Conservation (phyloP, 768 basidiomycete species). For the Fibroporia radiculosa region DNA sequence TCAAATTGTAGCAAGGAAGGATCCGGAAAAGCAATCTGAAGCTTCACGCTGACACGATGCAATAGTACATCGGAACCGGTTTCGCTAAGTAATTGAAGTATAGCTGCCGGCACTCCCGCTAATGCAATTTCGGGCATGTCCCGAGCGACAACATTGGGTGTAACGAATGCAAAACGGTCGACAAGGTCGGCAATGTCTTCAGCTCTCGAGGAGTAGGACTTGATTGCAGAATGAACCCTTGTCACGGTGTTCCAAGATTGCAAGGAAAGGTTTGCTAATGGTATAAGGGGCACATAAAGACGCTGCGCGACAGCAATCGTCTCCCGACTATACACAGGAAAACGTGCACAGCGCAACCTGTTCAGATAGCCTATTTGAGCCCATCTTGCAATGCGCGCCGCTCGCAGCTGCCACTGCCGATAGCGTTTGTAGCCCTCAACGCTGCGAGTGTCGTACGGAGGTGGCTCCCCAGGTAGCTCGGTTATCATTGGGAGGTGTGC, state of each 20-base stretch:
- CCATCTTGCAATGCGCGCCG: slow-evolving; percentile 53
- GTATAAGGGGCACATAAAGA: slow-evolving; percentile 35
- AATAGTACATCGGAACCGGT: slow-evolving; percentile 57
- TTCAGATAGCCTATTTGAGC: slow-evolving; percentile 69
- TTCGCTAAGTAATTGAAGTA: slow-evolving; percentile 13
- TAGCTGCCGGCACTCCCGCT: slow-evolving; percentile 27
- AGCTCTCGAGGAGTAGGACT: slow-evolving; percentile 56
- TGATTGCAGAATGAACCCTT: slow-evolving; percentile 41
- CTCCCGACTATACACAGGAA: slow-evolving; percentile 29
- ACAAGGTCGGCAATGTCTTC: slow-evolving; percentile 45
- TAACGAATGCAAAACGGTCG: slow-evolving; percentile 72
- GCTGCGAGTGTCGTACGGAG: slow-evolving; percentile 68
- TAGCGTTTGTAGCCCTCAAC: slow-evolving; percentile 59
- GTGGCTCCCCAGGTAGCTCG: slow-evolving; percentile 53
- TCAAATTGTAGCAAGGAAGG: slow-evolving; percentile 87
- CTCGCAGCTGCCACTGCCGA: slow-evolving; percentile 38
- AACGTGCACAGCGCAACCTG: slow-evolving; percentile 48
- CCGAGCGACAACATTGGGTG: slow-evolving; percentile 67
- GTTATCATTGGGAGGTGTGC: slow-evolving; percentile 42
- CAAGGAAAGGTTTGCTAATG: neutral
- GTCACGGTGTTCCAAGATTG: slow-evolving; percentile 37
- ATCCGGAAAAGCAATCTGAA: slow-evolving; percentile 92
- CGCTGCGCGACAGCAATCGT: slow-evolving; percentile 29
- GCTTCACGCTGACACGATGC: slow-evolving; percentile 70
- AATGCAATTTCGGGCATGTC: slow-evolving; percentile 66